Conservation (phyloP, 2,329 filamentous ascomycete species). For the Hypoxylon sp. region DNA sequence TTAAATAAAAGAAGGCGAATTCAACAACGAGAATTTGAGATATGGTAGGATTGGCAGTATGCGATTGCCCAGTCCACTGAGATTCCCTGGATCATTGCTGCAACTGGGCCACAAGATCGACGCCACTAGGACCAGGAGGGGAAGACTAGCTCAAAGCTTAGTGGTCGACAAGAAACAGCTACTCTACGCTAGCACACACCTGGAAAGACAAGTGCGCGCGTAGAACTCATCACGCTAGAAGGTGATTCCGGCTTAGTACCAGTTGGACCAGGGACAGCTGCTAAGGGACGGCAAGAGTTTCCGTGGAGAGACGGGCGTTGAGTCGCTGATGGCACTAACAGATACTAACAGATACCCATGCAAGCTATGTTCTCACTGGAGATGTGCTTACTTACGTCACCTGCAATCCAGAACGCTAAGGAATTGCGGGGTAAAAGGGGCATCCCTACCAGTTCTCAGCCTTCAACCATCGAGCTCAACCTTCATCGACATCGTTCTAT, state of each 20-base stretch:
- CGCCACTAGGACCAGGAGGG: slow-evolving; percentile 6
- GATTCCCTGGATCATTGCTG: slow-evolving; percentile 18
- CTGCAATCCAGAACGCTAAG: slow-evolving; percentile 34
- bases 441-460: slow-evolving; percentile 32
- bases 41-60: slow-evolving; percentile 24
- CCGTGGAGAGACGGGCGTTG: not conserved
- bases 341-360: too few species aligned
- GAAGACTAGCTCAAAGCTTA: not conserved
- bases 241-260: slow-evolving; percentile 14
- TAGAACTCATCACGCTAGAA: not conserved
- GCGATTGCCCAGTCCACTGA: slow-evolving; percentile 12
- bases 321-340: slow-evolving; percentile 20
- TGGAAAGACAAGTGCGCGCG: slow-evolving; percentile 4
- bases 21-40: slow-evolving; percentile 25
- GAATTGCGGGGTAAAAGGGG: slow-evolving; percentile 43
- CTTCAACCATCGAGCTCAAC: slow-evolving; percentile 2
- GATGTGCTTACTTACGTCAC: slow-evolving; percentile 45
- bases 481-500: slow-evolving; percentile 6
- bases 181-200: slow-evolving; percentile 11
- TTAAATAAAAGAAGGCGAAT: slow-evolving; percentile 31
- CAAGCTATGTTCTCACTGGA: too few species aligned
- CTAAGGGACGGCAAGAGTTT: slow-evolving; percentile 14
- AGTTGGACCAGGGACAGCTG: slow-evolving; percentile 8
- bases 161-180: slow-evolving; percentile 7
- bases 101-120: slow-evolving; percentile 15